Percentiles rank a stretch among this genome's conserved stretches.
Evolutionary conservation across 306 rosid species (phyloP).

Genomic region (Pueraria montana): DNA sequence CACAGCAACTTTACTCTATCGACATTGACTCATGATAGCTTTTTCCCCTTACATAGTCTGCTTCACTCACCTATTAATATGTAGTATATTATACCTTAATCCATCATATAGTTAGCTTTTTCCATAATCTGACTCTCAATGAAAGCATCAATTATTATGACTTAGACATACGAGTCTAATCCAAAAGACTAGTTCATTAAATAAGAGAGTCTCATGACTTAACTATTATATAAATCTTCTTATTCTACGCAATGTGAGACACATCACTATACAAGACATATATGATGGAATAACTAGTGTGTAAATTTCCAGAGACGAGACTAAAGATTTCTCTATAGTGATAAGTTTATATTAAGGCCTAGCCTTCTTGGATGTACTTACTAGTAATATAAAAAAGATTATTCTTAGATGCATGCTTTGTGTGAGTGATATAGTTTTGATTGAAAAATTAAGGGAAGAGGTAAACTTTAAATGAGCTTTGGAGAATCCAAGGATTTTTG

Average conservation of each 20-base stretch:
- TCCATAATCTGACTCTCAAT: not conserved
- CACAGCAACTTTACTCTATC: no score
- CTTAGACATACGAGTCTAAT: not conserved
- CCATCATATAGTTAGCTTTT: not conserved
- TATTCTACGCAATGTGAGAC: no score
- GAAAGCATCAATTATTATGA: not conserved
- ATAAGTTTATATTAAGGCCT: not conserved
- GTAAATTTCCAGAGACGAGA: not conserved
- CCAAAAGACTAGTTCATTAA: not conserved
- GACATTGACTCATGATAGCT: no score
- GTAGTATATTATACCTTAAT: not conserved
- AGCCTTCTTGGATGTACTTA: not conserved
- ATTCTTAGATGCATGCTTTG: not conserved
- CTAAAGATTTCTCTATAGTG: not conserved
- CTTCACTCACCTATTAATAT: not conserved
- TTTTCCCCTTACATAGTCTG: no score
- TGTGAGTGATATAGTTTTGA: not conserved
- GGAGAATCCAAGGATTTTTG: not conserved
- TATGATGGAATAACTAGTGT: not conserved
- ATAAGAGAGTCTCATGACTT: not conserved
- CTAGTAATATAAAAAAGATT: not conserved
- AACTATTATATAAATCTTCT: not conserved
- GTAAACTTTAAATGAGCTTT: not conserved
- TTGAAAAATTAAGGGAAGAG: not conserved
- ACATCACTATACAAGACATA: not conserved